Conservation (phyloP, 805 yeast species). For the Starmerella stigmatis region DNA sequence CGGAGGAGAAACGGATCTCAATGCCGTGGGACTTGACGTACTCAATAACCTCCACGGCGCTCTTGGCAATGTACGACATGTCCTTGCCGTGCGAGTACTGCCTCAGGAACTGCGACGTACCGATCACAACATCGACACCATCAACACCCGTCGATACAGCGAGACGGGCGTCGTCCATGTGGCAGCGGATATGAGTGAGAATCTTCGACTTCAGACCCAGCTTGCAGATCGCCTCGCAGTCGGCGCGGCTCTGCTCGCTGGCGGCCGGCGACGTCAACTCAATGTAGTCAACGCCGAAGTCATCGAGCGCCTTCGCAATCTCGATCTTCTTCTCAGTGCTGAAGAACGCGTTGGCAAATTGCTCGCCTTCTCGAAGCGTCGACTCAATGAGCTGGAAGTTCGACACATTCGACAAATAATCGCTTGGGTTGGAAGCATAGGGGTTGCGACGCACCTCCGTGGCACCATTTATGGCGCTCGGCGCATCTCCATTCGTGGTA, state of each 20-base stretch:
- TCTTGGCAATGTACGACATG: slow-evolving; percentile 92
- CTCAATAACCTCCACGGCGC: slow-evolving; percentile 94
- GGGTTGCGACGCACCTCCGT: slow-evolving; percentile 44
- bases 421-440: slow-evolving; percentile 92
- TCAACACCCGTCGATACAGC: slow-evolving; percentile 98
- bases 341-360: slow-evolving; percentile 95
- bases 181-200: slow-evolving; percentile 93
- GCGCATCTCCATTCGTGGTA: slow-evolving; percentile 8
- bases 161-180: slow-evolving; percentile 95
- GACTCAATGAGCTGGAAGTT: slow-evolving; percentile 88
- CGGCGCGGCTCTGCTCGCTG: slow-evolving; percentile 80
- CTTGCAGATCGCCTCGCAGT: slow-evolving; percentile 97
- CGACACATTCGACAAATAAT: slow-evolving; percentile 78
- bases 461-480: slow-evolving; percentile 23
- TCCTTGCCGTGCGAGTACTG: slow-evolving; percentile 96
- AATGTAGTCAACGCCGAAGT: slow-evolving; percentile 95
- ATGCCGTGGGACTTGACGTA: slow-evolving; percentile 93
- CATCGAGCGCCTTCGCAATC: slow-evolving; percentile 93
- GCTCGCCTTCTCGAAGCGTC: slow-evolving; percentile 96
- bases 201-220: slow-evolving; percentile 92
- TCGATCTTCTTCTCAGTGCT: slow-evolving; percentile 89
- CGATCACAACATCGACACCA: slow-evolving; percentile 97
- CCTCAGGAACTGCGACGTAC: slow-evolving; percentile 90
- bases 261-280: slow-evolving; percentile 98
- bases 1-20: slow-evolving; percentile 93